These are phyloP conservation scores for Pilaira anomala DNA, from an alignment of 192 early-diverging fungal genomes.

Conservation along the genomic window DNA sequence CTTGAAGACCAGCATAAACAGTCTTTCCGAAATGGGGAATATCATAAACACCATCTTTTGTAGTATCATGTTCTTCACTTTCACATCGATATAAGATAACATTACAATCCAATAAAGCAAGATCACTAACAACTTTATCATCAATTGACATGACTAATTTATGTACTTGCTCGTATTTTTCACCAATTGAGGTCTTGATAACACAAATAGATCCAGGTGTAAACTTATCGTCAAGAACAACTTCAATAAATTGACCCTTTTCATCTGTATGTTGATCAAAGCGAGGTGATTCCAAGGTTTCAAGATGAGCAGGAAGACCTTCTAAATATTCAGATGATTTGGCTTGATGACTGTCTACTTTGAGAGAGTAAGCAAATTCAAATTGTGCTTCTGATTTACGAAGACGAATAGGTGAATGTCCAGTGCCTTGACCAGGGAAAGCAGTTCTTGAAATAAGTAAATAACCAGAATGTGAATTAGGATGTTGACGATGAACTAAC, in stretches of 20 bases:
- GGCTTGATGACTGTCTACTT: conserved; percentile 35
- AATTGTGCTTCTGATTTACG: conserved; percentile 55
- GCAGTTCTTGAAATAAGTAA: conserved; percentile 87
- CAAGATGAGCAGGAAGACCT: conserved; percentile 47
- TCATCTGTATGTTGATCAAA: conserved; percentile 43
- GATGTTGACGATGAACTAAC: conserved; percentile 89
- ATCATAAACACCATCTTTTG: conserved; percentile 81
- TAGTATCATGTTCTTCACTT: conserved; percentile 82
- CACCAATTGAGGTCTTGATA: conserved; percentile 58
- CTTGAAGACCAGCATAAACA: conserved; percentile 91
- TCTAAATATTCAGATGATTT: conserved; percentile 31
- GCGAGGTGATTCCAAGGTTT: conserved; percentile 48
- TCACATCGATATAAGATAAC: conserved; percentile 80
- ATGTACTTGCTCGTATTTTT: conserved; percentile 47
- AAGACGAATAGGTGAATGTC: conserved; percentile 57
- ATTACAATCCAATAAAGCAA: conserved; percentile 77
- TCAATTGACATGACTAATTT: conserved; percentile 60
- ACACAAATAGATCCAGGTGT: conserved; percentile 82
- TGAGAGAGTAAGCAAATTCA: conserved; percentile 56
- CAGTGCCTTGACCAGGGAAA: conserved; percentile 53
- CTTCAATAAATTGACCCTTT: conserved; percentile 57
- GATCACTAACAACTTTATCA: conserved; percentile 58
- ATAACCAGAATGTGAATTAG: conserved; percentile 87
- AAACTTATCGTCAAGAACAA: conserved; percentile 66
- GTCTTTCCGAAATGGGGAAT: conserved; percentile 83